Conservation (phyloP, 345 rosid species). For the Citropsis articulata region DNA sequence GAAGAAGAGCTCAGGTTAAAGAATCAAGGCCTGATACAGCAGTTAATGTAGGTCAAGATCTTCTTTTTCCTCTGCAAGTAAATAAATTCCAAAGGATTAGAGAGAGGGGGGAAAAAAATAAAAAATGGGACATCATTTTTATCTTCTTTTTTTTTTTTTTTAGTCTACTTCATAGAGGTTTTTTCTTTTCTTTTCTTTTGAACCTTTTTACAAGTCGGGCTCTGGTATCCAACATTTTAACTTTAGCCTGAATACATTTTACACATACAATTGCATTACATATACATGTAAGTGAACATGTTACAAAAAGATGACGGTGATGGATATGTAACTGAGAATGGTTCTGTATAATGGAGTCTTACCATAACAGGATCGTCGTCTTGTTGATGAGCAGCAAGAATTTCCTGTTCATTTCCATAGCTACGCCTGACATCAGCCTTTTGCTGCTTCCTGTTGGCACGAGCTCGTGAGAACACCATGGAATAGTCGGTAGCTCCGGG, state of each 20-base stretch:
- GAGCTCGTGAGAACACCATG: slow-evolving; percentile 60
- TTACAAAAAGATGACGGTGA: not conserved
- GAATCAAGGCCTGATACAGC: slow-evolving; percentile 66
- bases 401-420: slow-evolving; percentile 53
- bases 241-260: not conserved
- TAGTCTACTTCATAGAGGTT: not conserved
- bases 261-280: not conserved
- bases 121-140: not conserved
- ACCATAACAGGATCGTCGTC: slow-evolving; percentile 57
- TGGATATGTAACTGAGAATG: not conserved
- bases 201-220: not conserved
- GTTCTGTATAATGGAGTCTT: slow-evolving; percentile 13
- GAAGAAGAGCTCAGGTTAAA: slow-evolving; percentile 6
- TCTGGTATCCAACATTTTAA: slow-evolving; percentile 16
- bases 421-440: slow-evolving; percentile 45
- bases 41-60: slow-evolving; percentile 74
- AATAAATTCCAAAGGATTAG: slow-evolving; percentile 22
- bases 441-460: slow-evolving; percentile 63
- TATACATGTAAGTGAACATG: not conserved
- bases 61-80: slow-evolving; percentile 72
- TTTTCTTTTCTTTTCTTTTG: not conserved
- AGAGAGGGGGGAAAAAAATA: not conserved
- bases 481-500: slow-evolving; percentile 55
- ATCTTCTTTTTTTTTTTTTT: not conserved
- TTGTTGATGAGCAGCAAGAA: slow-evolving; percentile 24